These are phyloP conservation scores for Lachnellula suecica DNA, from an alignment of 2,329 filamentous ascomycete genomes.

Conservation along the genomic window DNA sequence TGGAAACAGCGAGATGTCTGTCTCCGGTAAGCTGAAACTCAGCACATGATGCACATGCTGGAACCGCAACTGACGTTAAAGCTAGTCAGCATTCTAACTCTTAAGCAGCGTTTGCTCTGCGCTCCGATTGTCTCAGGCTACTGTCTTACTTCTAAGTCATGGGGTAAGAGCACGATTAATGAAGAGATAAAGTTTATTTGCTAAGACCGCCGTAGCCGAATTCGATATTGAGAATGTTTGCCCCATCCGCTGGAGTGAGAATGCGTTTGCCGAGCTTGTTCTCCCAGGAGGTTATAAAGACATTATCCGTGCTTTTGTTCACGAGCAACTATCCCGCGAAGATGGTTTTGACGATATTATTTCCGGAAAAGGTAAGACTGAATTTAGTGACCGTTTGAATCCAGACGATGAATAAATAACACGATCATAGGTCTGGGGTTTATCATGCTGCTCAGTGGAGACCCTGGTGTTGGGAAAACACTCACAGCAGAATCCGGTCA, in stretches of 20 bases:
- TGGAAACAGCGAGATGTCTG: neutral
- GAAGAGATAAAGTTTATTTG: neutral
- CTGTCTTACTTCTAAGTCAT: conserved; percentile 33
- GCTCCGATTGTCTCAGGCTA: conserved; percentile 32
- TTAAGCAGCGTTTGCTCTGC: conserved; percentile 25
- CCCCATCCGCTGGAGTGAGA: conserved; percentile 37
- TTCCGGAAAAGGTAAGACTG: conserved; percentile 20
- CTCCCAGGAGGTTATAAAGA: conserved; percentile 48
- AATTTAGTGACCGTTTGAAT: neutral
- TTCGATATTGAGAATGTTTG: conserved; percentile 19
- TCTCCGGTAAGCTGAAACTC: neutral
- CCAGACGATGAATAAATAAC: neutral
- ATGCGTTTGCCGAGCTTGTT: conserved; percentile 45
- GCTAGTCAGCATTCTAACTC: neutral
- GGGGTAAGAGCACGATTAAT: conserved; percentile 23
- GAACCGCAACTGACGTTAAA: too few relatives aligned
- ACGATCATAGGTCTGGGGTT: conserved; percentile 11
- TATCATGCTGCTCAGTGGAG: conserved; percentile 20
- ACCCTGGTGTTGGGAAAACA: conserved; percentile 22
- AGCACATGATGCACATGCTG: too few relatives aligned
- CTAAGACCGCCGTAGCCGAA: conserved; percentile 17
- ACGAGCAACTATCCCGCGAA: conserved; percentile 36
- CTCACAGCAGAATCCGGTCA: conserved; percentile 36
- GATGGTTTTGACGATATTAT: conserved; percentile 29
- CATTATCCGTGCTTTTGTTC: conserved; percentile 46